Conservation (phyloP, 202 grass and related monocot genomes). For the Saccharum hybrid region DNA sequence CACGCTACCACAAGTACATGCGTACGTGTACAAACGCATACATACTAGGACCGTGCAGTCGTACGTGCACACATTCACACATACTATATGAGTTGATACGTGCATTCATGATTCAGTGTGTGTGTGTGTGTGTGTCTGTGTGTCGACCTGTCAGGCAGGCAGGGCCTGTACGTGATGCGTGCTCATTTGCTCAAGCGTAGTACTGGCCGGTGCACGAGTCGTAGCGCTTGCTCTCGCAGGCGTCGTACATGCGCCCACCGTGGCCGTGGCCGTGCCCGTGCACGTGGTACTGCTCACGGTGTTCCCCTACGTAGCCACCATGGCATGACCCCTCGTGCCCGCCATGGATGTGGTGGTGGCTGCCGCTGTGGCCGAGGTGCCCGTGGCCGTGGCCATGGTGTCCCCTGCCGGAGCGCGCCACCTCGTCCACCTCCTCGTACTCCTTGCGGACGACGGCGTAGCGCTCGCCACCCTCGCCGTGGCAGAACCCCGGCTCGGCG, state of each 20-base stretch:
- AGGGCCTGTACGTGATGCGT: too few relatives aligned
- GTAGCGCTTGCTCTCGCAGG: conserved; percentile 28
- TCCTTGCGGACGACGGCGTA: conserved; percentile 45
- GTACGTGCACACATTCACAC: background rate
- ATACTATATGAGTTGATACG: background rate
- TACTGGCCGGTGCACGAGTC: conserved; percentile 38
- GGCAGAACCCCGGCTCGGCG: conserved; percentile 17
- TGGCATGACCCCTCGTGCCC: background rate
- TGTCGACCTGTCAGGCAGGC: too few relatives aligned
- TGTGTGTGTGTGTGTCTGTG: too few relatives aligned
- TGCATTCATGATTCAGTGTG: too few relatives aligned
- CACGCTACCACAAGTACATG: background rate
- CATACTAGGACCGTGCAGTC: background rate
- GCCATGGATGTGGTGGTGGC: background rate
- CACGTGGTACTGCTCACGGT: conserved; percentile 13
- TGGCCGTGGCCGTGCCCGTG: background rate
- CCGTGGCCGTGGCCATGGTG: background rate
- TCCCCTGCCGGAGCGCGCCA: conserved; percentile 33
- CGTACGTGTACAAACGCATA: background rate
- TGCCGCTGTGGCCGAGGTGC: background rate
- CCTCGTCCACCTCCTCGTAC: conserved; percentile 36
- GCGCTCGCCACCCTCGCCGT: conserved; percentile 40
- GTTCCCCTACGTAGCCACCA: background rate
- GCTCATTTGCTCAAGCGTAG: conserved; percentile 37
- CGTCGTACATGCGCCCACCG: conserved; percentile 16